phyloP scores from a whole-genome alignment of 2,329 filamentous ascomycete genomes.

The Fusarium nisikadoi region DNA sequence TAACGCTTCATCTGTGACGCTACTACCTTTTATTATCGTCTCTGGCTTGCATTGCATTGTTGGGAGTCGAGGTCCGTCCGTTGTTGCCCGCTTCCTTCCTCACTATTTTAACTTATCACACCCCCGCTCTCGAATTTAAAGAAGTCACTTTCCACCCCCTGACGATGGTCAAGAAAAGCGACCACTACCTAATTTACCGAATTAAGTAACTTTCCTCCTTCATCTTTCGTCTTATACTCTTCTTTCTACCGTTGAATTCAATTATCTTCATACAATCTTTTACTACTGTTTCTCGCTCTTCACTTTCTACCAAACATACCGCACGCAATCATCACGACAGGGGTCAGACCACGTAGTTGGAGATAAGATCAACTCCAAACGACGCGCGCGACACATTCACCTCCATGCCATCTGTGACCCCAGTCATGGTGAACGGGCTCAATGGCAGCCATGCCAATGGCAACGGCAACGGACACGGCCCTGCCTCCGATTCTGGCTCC shows the following conservation, averaged over 20 bases:
- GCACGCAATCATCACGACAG: slow-evolving; percentile 17
- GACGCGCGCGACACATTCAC: slow-evolving; percentile 24
- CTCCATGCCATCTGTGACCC: slow-evolving; percentile 37
- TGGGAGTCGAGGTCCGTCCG: slow-evolving; percentile 15
- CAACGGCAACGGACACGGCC: slow-evolving; percentile 15
- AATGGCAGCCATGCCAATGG: slow-evolving; percentile 33
- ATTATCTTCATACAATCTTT: slow-evolving; percentile 11
- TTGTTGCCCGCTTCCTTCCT: slow-evolving; percentile 15
- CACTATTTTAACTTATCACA: slow-evolving; percentile 32
- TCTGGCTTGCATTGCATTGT: slow-evolving; percentile 29
- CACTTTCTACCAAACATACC: background rate
- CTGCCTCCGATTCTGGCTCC: slow-evolving; percentile 41
- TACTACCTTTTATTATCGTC: slow-evolving; percentile 27
- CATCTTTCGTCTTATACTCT: slow-evolving; percentile 10
- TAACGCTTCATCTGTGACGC: slow-evolving; percentile 21
- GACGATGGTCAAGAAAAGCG: slow-evolving; percentile 27
- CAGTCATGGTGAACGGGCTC: slow-evolving; percentile 40
- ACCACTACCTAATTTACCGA: slow-evolving; percentile 33
- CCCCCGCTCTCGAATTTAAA: slow-evolving; percentile 35
- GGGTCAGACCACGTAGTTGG: slow-evolving; percentile 14
- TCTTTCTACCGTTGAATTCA: background rate
- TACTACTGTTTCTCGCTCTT: background rate
- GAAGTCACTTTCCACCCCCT: slow-evolving; percentile 35
- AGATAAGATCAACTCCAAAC: slow-evolving; percentile 19
- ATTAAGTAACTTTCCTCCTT: slow-evolving; percentile 21